Percentiles rank a stretch among this genome's conserved stretches.
phyloP scores from a whole-genome alignment of 139 green algal genomes.

The Gonium pectorale region DNA sequence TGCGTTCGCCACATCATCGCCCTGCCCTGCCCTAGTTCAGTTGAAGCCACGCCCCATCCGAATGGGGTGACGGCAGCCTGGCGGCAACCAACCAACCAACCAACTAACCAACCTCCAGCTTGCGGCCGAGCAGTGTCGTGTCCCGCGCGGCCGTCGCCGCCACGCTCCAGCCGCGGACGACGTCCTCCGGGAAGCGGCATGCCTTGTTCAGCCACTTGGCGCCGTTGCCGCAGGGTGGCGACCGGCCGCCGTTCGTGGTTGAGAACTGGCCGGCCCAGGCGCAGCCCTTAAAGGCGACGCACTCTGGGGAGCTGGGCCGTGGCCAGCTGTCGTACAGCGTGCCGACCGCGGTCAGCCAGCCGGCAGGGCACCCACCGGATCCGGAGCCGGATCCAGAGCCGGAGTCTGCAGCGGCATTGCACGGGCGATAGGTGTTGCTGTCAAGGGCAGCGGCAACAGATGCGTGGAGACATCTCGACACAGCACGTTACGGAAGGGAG shows the following conservation, averaged over 20 bases:
- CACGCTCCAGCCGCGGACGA: conserved; percentile 8
- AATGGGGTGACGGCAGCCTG: no score
- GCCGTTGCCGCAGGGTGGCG: background rate
- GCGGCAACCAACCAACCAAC: no score
- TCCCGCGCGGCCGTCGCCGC: conserved; percentile 27
- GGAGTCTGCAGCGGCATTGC: no score
- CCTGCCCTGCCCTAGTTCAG: no score
- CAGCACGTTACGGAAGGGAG: no score
- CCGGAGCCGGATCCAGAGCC: no score
- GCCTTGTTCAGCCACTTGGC: background rate
- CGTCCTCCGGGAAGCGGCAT: conserved; percentile 34
- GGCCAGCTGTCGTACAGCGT: conserved; percentile 52
- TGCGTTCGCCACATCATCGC: no score
- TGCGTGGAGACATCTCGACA: no score
- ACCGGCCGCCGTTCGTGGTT: background rate
- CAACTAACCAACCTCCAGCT: no score
- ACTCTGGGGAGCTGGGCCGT: conserved; percentile 18
- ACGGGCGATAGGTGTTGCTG: no score
- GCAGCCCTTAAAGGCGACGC: conserved; percentile 16
- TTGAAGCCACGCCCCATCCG: no score
- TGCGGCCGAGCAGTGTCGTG: background rate
- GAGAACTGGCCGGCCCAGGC: background rate
- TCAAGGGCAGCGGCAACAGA: no score
- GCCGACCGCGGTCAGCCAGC: conserved; percentile 31
- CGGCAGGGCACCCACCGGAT: conserved; percentile 11